A percentile compares a stretch with the other conserved stretches of the same genome.
phyloP scores from a whole-genome alignment of 352 stramenopile genomes.

The Pilasporangium apinafurcum region DNA sequence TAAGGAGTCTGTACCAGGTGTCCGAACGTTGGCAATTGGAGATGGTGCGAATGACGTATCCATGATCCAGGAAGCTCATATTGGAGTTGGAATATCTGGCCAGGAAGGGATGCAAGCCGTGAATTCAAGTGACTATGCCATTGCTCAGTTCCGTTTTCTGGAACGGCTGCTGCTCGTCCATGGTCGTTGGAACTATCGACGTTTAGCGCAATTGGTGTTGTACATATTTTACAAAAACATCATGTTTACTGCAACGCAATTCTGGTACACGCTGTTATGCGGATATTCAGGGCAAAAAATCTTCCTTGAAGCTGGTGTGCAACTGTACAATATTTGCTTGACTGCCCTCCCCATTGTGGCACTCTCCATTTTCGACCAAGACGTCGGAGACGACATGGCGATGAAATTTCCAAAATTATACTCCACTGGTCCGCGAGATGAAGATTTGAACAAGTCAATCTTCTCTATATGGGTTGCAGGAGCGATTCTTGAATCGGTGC shows the following conservation, averaged over 20 bases:
- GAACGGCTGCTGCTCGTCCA: conserved; percentile 88
- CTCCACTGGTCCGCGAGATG: conserved; percentile 44
- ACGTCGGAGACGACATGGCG: conserved; percentile 55
- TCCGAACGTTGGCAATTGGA: conserved; percentile 85
- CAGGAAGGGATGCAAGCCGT: conserved; percentile 92
- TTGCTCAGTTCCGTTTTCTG: conserved; percentile 90
- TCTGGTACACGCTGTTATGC: conserved; percentile 69
- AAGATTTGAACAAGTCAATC: conserved; percentile 57
- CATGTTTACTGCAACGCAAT: conserved; percentile 64
- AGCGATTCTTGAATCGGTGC: conserved; percentile 65
- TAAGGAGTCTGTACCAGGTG: conserved; percentile 61
- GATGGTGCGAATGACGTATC: conserved; percentile 94
- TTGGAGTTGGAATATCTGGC: conserved; percentile 89
- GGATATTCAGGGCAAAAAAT: conserved; percentile 83
- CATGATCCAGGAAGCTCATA: conserved; percentile 92
- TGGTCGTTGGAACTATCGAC: conserved; percentile 88
- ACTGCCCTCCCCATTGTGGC: conserved; percentile 66
- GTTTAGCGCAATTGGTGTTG: conserved; percentile 84
- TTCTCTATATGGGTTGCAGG: conserved; percentile 67
- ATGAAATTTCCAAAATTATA: conserved; percentile 75
- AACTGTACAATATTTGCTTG: conserved; percentile 76
- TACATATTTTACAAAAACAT: conserved; percentile 96
- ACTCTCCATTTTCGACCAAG: conserved; percentile 67
- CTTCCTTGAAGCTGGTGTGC: conserved; percentile 70
- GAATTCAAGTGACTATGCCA: conserved; percentile 92